phyloP scores from a whole-genome alignment of 495 filamentous ascomycete genomes.

The Penicillium roqueforti region DNA sequence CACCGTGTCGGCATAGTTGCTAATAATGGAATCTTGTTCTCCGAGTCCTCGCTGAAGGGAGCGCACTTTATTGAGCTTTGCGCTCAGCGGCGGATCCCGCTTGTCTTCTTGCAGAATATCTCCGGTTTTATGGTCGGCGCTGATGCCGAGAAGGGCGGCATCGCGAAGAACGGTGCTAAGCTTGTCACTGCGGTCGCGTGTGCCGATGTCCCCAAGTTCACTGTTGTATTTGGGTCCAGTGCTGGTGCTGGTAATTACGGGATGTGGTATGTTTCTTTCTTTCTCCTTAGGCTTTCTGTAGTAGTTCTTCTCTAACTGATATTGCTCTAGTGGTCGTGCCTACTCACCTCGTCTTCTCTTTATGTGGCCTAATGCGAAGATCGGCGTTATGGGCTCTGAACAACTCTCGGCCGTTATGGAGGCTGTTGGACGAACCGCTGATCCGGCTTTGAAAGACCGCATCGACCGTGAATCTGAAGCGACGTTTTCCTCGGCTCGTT shows the following conservation, averaged over 20 bases:
- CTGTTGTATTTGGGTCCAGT: constrained; percentile 85
- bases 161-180: constrained; percentile 97
- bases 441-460: constrained; percentile 73
- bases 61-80: constrained; percentile 99
- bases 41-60: constrained; percentile 82
- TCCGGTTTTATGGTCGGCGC: constrained; percentile 95
- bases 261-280: constrained; percentile 60
- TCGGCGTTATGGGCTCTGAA: constrained; percentile 94
- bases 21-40: constrained; percentile 98
- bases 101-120: constrained; percentile 96
- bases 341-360: constrained; percentile 88
- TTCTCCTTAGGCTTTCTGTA: background rate
- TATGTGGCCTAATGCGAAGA: constrained; percentile 96
- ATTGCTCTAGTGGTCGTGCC: constrained; percentile 66
- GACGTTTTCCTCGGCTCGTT: constrained; percentile 75
- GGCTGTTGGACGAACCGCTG: constrained; percentile 79
- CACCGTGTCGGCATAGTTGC: constrained; percentile 91
- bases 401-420: constrained; percentile 93
- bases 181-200: constrained; percentile 94
- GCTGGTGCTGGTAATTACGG: constrained; percentile 77
- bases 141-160: constrained; percentile 89
- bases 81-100: constrained; percentile 78
- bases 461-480: constrained; percentile 92
- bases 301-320: constrained; percentile 4
- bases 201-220: constrained; percentile 95